A percentile compares a stretch with the other conserved stretches of the same genome.
These are phyloP conservation scores for Stachybotrys elegans DNA, from an alignment of 2,329 filamentous ascomycete genomes.

Conservation along the genomic window DNA sequence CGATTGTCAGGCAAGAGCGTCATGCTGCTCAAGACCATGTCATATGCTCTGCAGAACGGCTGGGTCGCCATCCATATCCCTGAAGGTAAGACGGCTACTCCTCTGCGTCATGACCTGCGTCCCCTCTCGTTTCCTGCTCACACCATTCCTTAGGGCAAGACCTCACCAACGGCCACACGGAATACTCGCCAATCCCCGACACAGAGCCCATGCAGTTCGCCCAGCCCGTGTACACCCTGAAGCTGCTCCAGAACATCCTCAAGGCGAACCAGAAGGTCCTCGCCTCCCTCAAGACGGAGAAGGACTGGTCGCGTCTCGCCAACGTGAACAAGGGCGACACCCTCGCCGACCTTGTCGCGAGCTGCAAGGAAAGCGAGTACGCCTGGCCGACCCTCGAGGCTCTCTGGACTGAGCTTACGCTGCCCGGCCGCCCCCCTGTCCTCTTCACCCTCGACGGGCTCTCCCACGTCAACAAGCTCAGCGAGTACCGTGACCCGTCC, in stretches of 20 bases:
- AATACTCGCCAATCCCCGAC: constrained; percentile 67
- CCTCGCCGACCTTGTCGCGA: constrained; percentile 64
- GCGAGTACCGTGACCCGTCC: constrained; percentile 67
- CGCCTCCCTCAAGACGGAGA: constrained; percentile 37
- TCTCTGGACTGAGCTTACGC: constrained; percentile 71
- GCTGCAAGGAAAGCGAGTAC: constrained; percentile 68
- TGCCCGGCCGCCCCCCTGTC: constrained; percentile 51
- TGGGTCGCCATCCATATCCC: constrained; percentile 90
- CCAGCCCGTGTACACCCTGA: constrained; percentile 73
- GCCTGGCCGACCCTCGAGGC: constrained; percentile 78
- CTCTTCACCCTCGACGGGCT: constrained; percentile 76
- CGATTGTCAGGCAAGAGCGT: constrained; percentile 82
- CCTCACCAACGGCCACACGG: constrained; percentile 71
- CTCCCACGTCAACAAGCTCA: constrained; percentile 72
- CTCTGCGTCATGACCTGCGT: constrained; percentile 1
- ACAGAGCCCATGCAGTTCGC: constrained; percentile 59
- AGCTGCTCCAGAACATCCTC: constrained; percentile 66
- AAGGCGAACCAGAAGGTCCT: constrained; percentile 69
- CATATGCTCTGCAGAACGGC: constrained; percentile 72
- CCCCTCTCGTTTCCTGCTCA: constrained; percentile 6
- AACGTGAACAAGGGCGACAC: constrained; percentile 50
- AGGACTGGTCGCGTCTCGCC: constrained; percentile 37
- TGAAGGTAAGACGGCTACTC: constrained; percentile 60
- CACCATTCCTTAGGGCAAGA: constrained; percentile 56
- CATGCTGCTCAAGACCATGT: constrained; percentile 75